phyloP scores from a whole-genome alignment of 352 stramenopile species.

The Hyaloperonospora arabidopsidis region DNA sequence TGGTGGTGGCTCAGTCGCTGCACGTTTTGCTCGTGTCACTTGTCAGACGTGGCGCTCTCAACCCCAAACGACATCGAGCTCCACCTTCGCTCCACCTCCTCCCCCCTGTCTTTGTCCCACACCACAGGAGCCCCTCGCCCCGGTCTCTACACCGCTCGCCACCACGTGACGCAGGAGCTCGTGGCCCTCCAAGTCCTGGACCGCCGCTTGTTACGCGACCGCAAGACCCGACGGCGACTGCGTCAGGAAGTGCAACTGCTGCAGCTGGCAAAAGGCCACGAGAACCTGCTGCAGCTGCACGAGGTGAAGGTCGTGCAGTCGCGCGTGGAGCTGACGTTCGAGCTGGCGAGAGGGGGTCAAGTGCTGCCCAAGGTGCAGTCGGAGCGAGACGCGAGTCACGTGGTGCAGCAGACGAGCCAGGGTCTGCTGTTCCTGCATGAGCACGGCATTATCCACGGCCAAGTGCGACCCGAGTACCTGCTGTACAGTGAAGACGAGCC shows the following conservation, averaged over 20 bases:
- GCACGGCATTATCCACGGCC: slow-evolving; percentile 46
- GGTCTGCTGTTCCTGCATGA: slow-evolving; percentile 57
- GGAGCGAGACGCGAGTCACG: slow-evolving; percentile 50
- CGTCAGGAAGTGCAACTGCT: slow-evolving; percentile 65
- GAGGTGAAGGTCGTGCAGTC: slow-evolving; percentile 39
- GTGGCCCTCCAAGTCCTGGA: slow-evolving; percentile 67
- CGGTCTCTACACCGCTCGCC: slow-evolving; percentile 55
- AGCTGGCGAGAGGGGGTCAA: slow-evolving; percentile 57
- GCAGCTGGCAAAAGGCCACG: slow-evolving; percentile 35
- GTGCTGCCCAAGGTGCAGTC: slow-evolving; percentile 45
- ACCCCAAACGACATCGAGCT: no score
- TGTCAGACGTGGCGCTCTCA: no score
- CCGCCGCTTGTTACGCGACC: slow-evolving; percentile 38
- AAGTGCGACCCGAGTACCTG: slow-evolving; percentile 67
- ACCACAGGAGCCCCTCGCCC: slow-evolving; percentile 13
- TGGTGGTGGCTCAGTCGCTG: no score
- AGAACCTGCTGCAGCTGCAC: slow-evolving; percentile 61
- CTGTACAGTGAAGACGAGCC: slow-evolving; percentile 62
- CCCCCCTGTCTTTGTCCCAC: not conserved
- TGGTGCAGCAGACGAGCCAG: slow-evolving; percentile 33
- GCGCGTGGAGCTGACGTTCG: slow-evolving; percentile 68
- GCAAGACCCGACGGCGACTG: slow-evolving; percentile 42
- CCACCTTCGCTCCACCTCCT: no score
- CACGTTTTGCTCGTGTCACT: no score
- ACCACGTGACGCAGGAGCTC: slow-evolving; percentile 53